A percentile compares a stretch with the other conserved stretches of the same genome.
phyloP scores from a whole-genome alignment of 2,329 filamentous ascomycete genomes.

The Dactylonectria macrodidyma region DNA sequence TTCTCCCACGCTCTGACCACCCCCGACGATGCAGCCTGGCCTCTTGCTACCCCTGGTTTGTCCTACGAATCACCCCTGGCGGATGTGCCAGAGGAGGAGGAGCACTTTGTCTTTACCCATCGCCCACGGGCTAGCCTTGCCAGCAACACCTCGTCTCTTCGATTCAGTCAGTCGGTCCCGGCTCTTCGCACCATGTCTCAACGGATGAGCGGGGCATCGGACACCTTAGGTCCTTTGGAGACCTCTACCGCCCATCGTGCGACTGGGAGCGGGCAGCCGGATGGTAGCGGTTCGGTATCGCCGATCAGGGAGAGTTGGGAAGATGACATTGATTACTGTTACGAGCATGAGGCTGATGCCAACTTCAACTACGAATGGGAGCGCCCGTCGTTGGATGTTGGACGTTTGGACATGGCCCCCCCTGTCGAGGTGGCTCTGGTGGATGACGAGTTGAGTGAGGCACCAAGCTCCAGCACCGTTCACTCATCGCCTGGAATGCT shows the following conservation, averaged over 20 bases:
- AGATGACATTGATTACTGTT: constrained; percentile 79
- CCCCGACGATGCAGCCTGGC: constrained; percentile 61
- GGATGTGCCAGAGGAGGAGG: constrained; percentile 76
- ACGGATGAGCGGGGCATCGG: constrained; percentile 65
- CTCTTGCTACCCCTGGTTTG: constrained; percentile 44
- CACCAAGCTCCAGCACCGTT: constrained; percentile 34
- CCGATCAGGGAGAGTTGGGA: constrained; percentile 71
- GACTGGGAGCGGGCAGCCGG: constrained; percentile 27
- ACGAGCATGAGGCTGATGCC: constrained; percentile 77
- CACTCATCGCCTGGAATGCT: constrained; percentile 49
- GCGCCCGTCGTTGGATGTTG: constrained; percentile 66
- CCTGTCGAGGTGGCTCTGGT: constrained; percentile 44
- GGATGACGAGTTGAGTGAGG: constrained; percentile 44
- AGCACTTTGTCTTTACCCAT: constrained; percentile 57
- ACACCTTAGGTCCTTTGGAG: constrained; percentile 65
- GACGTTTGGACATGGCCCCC: constrained; percentile 41
- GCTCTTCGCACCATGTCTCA: constrained; percentile 63
- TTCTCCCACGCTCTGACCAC: constrained; percentile 60
- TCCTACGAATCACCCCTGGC: constrained; percentile 64
- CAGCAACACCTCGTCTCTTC: constrained; percentile 66
- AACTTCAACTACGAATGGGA: constrained; percentile 79
- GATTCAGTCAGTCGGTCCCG: constrained; percentile 70
- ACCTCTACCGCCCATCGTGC: constrained; percentile 55
- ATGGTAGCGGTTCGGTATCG: constrained; percentile 40
- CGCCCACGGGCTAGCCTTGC: constrained; percentile 61